Conservation (phyloP, 768 basidiomycete genomes). For the Xerocomellus dryophilus region DNA sequence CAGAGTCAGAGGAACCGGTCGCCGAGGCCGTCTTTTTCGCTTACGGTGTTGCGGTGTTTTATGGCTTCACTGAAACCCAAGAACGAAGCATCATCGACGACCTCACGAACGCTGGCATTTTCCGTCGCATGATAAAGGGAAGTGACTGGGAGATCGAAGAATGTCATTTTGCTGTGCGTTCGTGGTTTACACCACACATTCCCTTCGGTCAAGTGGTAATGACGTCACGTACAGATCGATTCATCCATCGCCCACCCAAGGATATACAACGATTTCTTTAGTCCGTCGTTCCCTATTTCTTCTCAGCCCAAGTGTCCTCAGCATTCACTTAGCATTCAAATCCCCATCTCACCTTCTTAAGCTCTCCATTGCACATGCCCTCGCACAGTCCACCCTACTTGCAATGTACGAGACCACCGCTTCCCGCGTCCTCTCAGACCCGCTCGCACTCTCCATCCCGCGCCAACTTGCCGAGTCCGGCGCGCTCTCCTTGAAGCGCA, state of each 20-base stretch:
- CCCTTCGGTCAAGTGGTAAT: neutral
- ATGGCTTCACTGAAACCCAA: slow-evolving; percentile 76
- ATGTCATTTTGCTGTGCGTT: slow-evolving; percentile 76
- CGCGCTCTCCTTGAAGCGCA: slow-evolving; percentile 67
- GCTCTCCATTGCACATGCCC: slow-evolving; percentile 89
- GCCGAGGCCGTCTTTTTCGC: slow-evolving; percentile 79
- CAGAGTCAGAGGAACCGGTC: slow-evolving; percentile 41
- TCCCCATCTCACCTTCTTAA: slow-evolving; percentile 87
- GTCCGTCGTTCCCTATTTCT: slow-evolving; percentile 44
- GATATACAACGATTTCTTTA: slow-evolving; percentile 96
- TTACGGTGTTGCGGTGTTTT: slow-evolving; percentile 91
- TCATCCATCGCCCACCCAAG: slow-evolving; percentile 79
- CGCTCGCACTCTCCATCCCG: slow-evolving; percentile 77
- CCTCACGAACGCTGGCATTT: slow-evolving; percentile 63
- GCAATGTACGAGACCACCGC: slow-evolving; percentile 83
- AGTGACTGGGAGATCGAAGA: slow-evolving; percentile 90
- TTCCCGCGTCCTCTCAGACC: slow-evolving; percentile 72
- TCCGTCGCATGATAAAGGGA: slow-evolving; percentile 59
- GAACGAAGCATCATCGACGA: slow-evolving; percentile 86
- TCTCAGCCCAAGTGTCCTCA: neutral
- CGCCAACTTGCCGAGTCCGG: slow-evolving; percentile 78
- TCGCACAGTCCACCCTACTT: slow-evolving; percentile 91
- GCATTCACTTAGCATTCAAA: slow-evolving; percentile 66
- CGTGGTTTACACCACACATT: neutral
- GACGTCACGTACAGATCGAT: slow-evolving; percentile 57